These are phyloP conservation scores for Ganoderma resinaceum DNA, from an alignment of 1,284 basidiomycete genomes.

Conservation along the genomic window DNA sequence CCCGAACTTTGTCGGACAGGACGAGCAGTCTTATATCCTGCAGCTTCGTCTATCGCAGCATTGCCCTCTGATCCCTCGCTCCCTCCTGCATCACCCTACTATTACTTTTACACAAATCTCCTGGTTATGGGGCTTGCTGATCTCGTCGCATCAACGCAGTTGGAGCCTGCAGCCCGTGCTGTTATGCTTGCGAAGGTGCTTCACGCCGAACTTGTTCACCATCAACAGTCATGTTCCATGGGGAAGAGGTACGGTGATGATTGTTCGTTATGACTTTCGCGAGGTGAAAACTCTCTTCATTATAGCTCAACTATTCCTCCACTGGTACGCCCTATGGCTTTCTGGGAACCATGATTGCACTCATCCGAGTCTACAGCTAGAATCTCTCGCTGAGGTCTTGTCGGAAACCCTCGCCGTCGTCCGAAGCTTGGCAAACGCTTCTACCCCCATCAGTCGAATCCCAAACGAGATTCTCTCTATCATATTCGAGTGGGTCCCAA, in stretches of 20 bases:
- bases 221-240: not conserved
- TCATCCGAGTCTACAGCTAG: not conserved
- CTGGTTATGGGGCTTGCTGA: not conserved
- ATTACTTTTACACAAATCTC: not conserved
- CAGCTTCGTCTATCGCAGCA: not conserved
- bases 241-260: not conserved
- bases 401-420: not conserved
- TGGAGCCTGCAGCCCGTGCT: not conserved
- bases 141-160: not conserved
- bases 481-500: constrained; percentile 3
- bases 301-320: not conserved
- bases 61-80: not conserved
- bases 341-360: not conserved
- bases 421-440: not conserved
- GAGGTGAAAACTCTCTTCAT: not conserved
- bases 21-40: not conserved
- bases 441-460: not conserved
- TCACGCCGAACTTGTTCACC: not conserved
- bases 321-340: not conserved
- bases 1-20: not conserved
- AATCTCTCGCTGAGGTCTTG: not conserved
- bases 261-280: not conserved
- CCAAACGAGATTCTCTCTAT: constrained; percentile 8
- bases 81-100: not conserved
- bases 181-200: not conserved